Conservation (phyloP, 2,329 filamentous ascomycete genomes). For the Botrytis fragariae region DNA sequence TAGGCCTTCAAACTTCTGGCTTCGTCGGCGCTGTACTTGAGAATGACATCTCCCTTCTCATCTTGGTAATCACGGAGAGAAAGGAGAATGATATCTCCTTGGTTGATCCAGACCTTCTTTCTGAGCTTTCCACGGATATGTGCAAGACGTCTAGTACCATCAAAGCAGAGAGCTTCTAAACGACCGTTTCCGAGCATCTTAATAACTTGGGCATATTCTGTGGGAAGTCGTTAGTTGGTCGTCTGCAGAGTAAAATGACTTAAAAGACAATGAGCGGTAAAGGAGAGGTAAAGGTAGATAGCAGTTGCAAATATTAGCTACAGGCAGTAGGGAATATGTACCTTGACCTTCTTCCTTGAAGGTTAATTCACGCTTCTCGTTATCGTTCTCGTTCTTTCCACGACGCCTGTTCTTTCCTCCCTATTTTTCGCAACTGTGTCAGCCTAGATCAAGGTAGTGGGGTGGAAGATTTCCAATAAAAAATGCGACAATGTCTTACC, state of each 20-base stretch:
- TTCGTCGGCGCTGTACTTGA: slow-evolving; percentile 96
- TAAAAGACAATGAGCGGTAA: slow-evolving; percentile 42
- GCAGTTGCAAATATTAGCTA: not conserved
- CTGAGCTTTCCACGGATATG: slow-evolving; percentile 94
- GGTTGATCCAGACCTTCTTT: slow-evolving; percentile 99
- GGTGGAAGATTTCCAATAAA: not conserved
- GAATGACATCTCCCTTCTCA: slow-evolving; percentile 88
- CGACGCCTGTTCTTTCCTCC: slow-evolving; percentile 98
- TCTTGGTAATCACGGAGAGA: slow-evolving; percentile 91
- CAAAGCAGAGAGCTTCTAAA: slow-evolving; percentile 88
- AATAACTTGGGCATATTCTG: slow-evolving; percentile 79
- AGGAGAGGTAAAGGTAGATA: slow-evolving; percentile 1
- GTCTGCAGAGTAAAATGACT: not conserved
- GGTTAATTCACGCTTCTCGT: slow-evolving; percentile 96
- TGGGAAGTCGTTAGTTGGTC: slow-evolving; percentile 24
- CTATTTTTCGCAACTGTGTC: slow-evolving; percentile 48
- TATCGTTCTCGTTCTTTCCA: slow-evolving; percentile 99
- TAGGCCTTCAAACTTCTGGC: slow-evolving; percentile 94
- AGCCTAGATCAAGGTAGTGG: slow-evolving; percentile 7
- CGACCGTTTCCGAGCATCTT: slow-evolving; percentile 98
- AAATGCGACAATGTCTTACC: slow-evolving; percentile 49
- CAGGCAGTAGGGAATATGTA: slow-evolving; percentile 38
- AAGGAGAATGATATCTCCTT: slow-evolving; percentile 88
- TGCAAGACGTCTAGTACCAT: slow-evolving; percentile 81
- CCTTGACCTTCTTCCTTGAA: slow-evolving; percentile 98